Base-by-base conservation (phyloP, 768 basidiomycete genomes). In the Hygrocybe punicea region DNA sequence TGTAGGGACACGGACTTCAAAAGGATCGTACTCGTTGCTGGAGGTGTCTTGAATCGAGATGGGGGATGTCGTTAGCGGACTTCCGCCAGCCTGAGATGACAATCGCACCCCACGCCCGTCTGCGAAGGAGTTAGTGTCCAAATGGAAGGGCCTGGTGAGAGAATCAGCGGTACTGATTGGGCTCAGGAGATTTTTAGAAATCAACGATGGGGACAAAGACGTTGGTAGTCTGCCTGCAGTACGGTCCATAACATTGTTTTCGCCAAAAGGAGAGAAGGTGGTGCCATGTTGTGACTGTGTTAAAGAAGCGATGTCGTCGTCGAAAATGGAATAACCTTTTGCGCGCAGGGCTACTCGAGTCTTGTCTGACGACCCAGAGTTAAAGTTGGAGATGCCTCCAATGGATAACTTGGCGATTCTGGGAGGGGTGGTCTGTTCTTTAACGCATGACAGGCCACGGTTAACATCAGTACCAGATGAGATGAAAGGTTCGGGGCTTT, bases 211-310 rank as follows among this genome's bases (percentile, higher is more conserved):
- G 76, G 77, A 78, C 23, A 69, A 61, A 53, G 69, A 65, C 24
- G 65, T 62, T n/a, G 67, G 66, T 1, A 67, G 61, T 42, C 55
- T 55, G 49, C 42, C 33, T 35, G 23, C 11, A 16, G 25, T 29
- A 34, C 13, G 33, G 17, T 50, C 19, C 51, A 46, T 54, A 53
- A 24, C 60, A 39, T 78, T 76, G 40, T 67, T 55, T 57, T 84
- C 84, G 47, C 67, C 68, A 60, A 88, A 87, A 6, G 84, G 82
- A 34, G 81, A 78, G 66, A 86, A 85, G 2, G 71, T 71, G 23
- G 65, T 67, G 24, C 65, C 58, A 46, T 51, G 53, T 62, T 65
- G 57, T 33, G 63, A 61, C 29, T 63, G 67, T 17, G 63, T 57
- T 29, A 72, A 56, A 24, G 73, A 65, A n/a, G 74, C 68, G 36